phyloP scores from a whole-genome alignment of 192 early-diverging fungal genomes.

The Mortierella claussenii region DNA sequence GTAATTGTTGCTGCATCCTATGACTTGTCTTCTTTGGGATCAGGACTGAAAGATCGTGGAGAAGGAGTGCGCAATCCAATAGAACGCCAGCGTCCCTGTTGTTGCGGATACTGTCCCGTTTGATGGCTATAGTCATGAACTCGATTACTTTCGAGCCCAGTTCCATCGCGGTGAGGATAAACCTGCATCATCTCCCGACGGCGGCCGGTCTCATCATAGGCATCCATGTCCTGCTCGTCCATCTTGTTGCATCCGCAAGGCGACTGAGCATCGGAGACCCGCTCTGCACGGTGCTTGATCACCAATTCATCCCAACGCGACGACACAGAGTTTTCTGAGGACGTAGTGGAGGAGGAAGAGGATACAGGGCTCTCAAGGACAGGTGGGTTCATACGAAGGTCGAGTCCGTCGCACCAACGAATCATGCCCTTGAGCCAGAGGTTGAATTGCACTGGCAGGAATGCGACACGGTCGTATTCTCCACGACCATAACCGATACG shows the following conservation, averaged over 20 bases:
- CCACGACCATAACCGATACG: constrained; percentile 50
- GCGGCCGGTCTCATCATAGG: neutral
- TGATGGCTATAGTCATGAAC: constrained; percentile 7
- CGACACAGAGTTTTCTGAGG: neutral
- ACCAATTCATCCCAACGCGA: constrained; percentile 42
- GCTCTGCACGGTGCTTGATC: constrained; percentile 17
- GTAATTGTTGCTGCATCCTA: neutral
- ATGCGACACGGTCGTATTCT: constrained; percentile 51
- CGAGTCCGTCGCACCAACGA: constrained; percentile 58
- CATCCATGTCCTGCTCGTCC: constrained; percentile 5
- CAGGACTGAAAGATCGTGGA: neutral
- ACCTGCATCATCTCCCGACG: constrained; percentile 25
- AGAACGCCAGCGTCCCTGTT: constrained; percentile 26
- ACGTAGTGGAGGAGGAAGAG: too few species aligned
- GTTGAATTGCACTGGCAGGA: constrained; percentile 55
- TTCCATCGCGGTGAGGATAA: constrained; percentile 2
- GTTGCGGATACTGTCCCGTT: constrained; percentile 1
- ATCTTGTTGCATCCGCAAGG: neutral
- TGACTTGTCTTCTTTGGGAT: constrained; percentile 8
- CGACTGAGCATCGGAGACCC: neutral
- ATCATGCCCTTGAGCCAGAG: constrained; percentile 34
- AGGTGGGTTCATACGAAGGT: constrained; percentile 37
- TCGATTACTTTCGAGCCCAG: neutral
- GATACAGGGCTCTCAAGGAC: neutral
- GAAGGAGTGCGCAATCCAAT: constrained; percentile 4